Evolutionary conservation across 176 grass and related monocot species (phyloP), one percentile per base, ranked within the genome.

Genomic region (Puccinellia tenuiflora): DNA sequence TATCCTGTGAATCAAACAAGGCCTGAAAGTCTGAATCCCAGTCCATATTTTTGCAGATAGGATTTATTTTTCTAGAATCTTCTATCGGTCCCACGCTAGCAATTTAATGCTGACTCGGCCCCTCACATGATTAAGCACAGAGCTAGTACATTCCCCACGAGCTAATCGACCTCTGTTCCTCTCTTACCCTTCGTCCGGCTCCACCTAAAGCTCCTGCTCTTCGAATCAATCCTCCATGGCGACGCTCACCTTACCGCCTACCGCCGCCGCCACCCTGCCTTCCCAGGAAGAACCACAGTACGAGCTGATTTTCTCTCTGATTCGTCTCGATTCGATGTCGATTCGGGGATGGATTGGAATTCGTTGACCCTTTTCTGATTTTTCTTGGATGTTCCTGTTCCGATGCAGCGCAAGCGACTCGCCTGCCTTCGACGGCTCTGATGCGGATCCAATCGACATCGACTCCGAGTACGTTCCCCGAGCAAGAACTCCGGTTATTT

Each of bases 381-480:
- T 52, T 2, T 54, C 16, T 68, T 42, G 22, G 34, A n/a, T 76
- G n/a, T 37, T 21, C 29, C 21, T 57, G 20, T 7, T 80, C 10
- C 67, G 31, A 45, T 80, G 75, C 80, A 84, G 62, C 5, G 68
- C 3, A 8, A 12, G 43, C 37, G 77, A 82, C 17, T 50, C 38
- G 28, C 46, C 75, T 22, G 35, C 14, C 33, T 52, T 14, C 12
- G 85, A 7, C 4, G 45, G 5, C 13, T 39, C 52, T 7, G 50
- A 68, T 13, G 80, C 59, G 33, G 84, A 90, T 87, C 50, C 76
- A 15, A 74, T 6, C 25, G 60, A 21, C 4, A 62, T 87, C 68
- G 88, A 90, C 68, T 84, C 76, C 6, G 84, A 21, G 88, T 89
- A 89, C 24, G 83, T 63, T 4, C 21, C n/a, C 28, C 17, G 30